phyloP scores from a whole-genome alignment of 176 grass and related monocot genomes.

The Oryza longistaminata region DNA sequence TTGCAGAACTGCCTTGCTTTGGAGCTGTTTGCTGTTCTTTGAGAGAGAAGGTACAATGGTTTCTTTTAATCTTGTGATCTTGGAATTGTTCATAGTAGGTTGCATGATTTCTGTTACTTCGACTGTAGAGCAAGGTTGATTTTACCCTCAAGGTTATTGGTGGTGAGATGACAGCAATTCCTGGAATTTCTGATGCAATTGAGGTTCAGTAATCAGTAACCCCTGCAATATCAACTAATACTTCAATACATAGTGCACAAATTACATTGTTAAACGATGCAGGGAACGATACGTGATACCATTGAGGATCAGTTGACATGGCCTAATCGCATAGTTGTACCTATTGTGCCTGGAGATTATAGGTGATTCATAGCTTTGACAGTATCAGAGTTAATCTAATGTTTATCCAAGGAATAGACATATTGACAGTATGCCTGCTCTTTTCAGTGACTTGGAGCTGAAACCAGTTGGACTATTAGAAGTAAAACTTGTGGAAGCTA shows the following conservation, averaged over 20 bases:
- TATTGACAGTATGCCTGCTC: conserved; percentile 29
- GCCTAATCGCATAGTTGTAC: conserved; percentile 89
- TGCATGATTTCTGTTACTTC: conserved; percentile 38
- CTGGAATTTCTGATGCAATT: conserved; percentile 99
- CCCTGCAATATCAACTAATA: conserved; percentile 10
- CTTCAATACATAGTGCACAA: conserved; percentile 10
- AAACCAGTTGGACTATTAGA: conserved; percentile 92
- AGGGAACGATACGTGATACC: conserved; percentile 91
- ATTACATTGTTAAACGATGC: conserved; percentile 32
- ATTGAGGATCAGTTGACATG: conserved; percentile 92
- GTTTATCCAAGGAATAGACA: conserved; percentile 2
- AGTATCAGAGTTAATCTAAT: conserved; percentile 16
- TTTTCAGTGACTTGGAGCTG: conserved; percentile 83
- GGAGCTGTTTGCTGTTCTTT: conserved; percentile 87
- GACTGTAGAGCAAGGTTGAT: conserved; percentile 90
- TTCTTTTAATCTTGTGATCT: conserved; percentile 22
- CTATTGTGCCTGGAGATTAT: conserved; percentile 94
- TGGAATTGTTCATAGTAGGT: conserved; percentile 2
- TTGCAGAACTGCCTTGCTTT: conserved; percentile 83
- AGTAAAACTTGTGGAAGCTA: conserved; percentile 97
- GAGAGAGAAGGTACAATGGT: conserved; percentile 82
- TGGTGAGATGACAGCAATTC: conserved; percentile 95
- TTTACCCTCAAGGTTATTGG: conserved; percentile 94
- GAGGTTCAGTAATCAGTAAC: conserved; percentile 55
- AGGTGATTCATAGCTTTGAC: conserved; percentile 53